These are phyloP conservation scores for Chaetomiaceae sp. DNA, from an alignment of 2,329 filamentous ascomycete genomes.

Conservation along the genomic window DNA sequence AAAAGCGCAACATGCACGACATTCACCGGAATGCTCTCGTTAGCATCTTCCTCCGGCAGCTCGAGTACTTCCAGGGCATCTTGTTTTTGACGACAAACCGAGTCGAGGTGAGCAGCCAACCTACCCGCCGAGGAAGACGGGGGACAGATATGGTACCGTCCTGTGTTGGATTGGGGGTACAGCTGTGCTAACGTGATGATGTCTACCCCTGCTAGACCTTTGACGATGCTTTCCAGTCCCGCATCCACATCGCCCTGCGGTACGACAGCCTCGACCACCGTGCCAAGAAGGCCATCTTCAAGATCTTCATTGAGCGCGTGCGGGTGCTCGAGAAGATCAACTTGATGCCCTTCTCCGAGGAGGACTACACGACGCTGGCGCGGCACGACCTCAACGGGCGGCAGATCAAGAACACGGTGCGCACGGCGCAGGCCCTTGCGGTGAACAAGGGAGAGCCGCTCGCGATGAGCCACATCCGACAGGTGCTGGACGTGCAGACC, in stretches of 20 bases:
- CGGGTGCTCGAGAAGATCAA: conserved; percentile 57
- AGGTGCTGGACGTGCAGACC: conserved; percentile 78
- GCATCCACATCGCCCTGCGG: conserved; percentile 78
- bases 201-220: conserved; percentile 60
- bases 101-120: conserved; percentile 49
- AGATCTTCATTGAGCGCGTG: conserved; percentile 74
- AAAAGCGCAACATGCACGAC: conserved; percentile 77
- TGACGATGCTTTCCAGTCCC: conserved; percentile 83
- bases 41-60: conserved; percentile 76
- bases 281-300: conserved; percentile 76
- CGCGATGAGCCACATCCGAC: conserved; percentile 72
- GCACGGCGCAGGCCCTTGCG: conserved; percentile 76
- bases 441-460: conserved; percentile 68
- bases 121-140: too few relatives aligned
- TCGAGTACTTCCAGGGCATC: conserved; percentile 92
- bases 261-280: conserved; percentile 70
- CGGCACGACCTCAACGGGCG: conserved; percentile 58
- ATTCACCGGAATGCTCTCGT: conserved; percentile 82
- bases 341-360: conserved; percentile 57
- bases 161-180: too few relatives aligned
- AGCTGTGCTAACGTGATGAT: neutral
- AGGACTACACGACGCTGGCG: conserved; percentile 62
- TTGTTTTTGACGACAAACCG: conserved; percentile 86
- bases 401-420: conserved; percentile 84
- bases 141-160: too few relatives aligned